Evolutionary conservation across 2,329 filamentous ascomycete species (phyloP).

Genomic region (Capronia coronata): DNA sequence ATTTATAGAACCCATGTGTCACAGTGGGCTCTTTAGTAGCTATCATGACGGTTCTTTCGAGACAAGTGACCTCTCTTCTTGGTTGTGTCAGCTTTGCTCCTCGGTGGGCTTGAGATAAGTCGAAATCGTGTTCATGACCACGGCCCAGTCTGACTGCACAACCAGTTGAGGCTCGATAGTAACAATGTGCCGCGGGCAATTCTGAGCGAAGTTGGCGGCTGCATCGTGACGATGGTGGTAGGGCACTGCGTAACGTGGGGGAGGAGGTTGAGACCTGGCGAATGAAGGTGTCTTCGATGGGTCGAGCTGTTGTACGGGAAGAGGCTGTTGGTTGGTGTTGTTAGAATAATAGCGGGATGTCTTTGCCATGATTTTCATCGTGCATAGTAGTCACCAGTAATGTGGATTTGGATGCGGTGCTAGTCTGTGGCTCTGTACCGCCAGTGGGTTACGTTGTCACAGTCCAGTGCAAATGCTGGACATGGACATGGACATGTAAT

Average conservation of each 20-base stretch:
- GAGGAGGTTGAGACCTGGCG: slow-evolving; percentile 14
- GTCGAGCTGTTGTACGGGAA: neutral
- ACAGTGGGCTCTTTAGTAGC: too few relatives aligned
- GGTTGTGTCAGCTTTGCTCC: too few relatives aligned
- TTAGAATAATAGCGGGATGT: neutral
- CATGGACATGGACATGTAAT: too few relatives aligned
- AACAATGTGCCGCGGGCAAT: neutral
- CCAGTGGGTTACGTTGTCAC: too few relatives aligned
- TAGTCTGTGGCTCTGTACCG: too few relatives aligned
- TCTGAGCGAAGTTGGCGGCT: slow-evolving; percentile 8
- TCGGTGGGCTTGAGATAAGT: slow-evolving; percentile 20
- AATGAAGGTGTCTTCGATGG: slow-evolving; percentile 7
- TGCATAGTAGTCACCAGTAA: too few relatives aligned
- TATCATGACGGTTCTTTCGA: too few relatives aligned
- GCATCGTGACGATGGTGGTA: neutral
- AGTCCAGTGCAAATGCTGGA: too few relatives aligned
- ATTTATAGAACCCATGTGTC: too few relatives aligned
- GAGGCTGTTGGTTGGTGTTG: neutral
- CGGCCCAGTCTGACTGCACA: neutral
- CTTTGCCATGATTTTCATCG: neutral
- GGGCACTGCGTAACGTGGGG: neutral
- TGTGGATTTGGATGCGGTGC: too few relatives aligned
- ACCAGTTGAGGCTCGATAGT: too few relatives aligned
- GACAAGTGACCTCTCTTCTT: too few relatives aligned
- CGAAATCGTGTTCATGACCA: slow-evolving; percentile 29